These are phyloP conservation scores for Penicillium sp. DNA, from an alignment of 2,329 filamentous ascomycete species.

Conservation along the genomic window DNA sequence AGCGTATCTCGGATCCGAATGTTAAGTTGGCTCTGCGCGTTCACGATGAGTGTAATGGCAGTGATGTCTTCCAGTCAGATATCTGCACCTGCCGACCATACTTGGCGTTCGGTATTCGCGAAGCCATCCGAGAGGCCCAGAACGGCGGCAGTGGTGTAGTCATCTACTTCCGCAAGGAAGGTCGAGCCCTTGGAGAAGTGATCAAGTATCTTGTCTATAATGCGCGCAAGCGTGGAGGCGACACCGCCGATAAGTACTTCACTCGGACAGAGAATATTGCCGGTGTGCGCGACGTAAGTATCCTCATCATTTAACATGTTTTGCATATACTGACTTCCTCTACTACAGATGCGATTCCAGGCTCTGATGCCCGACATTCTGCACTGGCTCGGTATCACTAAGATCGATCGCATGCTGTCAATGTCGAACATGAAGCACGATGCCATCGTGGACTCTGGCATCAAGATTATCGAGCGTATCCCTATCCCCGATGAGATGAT, in stretches of 20 bases:
- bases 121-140: conserved; percentile 95
- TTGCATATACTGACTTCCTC: conserved; percentile 12
- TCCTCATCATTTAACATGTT: not conserved
- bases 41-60: conserved; percentile 89
- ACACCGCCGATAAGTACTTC: conserved; percentile 64
- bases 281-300: conserved; percentile 70
- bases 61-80: conserved; percentile 95
- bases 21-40: conserved; percentile 79
- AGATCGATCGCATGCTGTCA: conserved; percentile 97
- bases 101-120: conserved; percentile 93
- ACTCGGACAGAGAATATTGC: conserved; percentile 97
- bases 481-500: conserved; percentile 93
- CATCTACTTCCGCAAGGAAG: conserved; percentile 98
- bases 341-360: conserved; percentile 86
- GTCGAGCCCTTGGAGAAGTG: conserved; percentile 88
- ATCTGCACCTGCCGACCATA: conserved; percentile 94
- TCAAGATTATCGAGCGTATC: conserved; percentile 81
- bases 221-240: conserved; percentile 45
- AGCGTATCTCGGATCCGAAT: conserved; percentile 86
- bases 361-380: conserved; percentile 96
- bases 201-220: conserved; percentile 76
- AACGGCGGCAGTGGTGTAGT: conserved; percentile 90
- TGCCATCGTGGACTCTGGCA: conserved; percentile 51
- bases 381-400: conserved; percentile 97
- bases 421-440: conserved; percentile 78